Base-by-base conservation (phyloP, 129 eudicot species). In the Tagetes patula region DNA sequence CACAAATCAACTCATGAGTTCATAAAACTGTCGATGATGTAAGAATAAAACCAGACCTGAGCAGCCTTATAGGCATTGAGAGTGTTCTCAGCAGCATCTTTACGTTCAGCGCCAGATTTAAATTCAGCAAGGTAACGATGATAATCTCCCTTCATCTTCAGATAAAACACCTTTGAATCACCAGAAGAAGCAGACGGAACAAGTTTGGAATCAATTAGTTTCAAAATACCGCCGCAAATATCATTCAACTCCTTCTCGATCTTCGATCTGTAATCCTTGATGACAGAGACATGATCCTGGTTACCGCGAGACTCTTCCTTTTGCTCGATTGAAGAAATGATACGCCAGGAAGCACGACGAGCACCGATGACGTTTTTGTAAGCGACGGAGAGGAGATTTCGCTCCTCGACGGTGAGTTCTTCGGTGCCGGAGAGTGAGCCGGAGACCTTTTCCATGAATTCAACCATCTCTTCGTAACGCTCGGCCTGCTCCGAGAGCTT, bases 91-190 rank as follows among this genome's bases (percentile, higher is more conserved):
- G 88, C 91, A 49, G 91, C 86, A 52, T 76, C 67, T 66, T 83
- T 83, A 8, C 91, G 62, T 64, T 83, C 85, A 56, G 73, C 86
- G 0, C 82, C 86, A 30, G 70, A 68, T 79, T 84, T 84, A 53
- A 87, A 84, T 76, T 87, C 91, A 3, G 91, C 91, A 73, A 86
- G 43, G 54, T 86, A 86, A 75, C 91, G 54, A 69, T 83, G 85
- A 72, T 86, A 87, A 82, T 81, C 92, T 1, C 92, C 89, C 74
- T 87, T 87, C 92, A 87, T 87, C 87, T 87, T 87, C 83, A 82
- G 71, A 64, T 84, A 87, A 73, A 87, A 84, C 73, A 87, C 88
- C 82, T 84, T 87, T 4, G 86, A 75, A 67, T 87, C 92, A 36
- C 86, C 80, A 0, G 84, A 47, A 1, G 86, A 52, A 3, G 88